A percentile compares a stretch with the other conserved stretches of the same genome.
These are phyloP conservation scores for Xanthoconium separans DNA, from an alignment of 1,284 basidiomycete species.

Conservation along the genomic window DNA sequence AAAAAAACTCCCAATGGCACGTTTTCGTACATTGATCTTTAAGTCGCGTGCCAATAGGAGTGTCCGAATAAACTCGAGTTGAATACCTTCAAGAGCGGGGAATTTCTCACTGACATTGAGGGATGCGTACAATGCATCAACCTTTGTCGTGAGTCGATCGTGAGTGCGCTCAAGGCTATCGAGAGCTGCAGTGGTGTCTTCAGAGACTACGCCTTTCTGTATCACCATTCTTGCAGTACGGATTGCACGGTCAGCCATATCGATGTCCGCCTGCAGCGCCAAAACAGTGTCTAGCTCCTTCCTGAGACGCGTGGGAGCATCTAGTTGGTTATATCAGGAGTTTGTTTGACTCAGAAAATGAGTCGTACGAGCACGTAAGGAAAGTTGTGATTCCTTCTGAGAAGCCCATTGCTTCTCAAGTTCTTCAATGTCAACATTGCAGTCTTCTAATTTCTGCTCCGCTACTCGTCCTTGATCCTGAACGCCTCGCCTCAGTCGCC, in stretches of 20 bases:
- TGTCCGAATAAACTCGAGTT: conserved; percentile 33
- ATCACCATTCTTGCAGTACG: conserved; percentile 9
- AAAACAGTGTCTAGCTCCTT: too few species aligned
- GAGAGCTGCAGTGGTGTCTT: too few species aligned
- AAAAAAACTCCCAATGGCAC: conserved; percentile 37
- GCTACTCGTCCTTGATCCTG: conserved; percentile 11
- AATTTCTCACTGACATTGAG: conserved; percentile 36
- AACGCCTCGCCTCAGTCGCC: conserved; percentile 17
- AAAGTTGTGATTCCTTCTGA: conserved; percentile 2
- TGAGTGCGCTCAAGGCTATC: conserved; percentile 21
- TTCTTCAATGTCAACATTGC: too few species aligned
- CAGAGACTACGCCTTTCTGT: too few species aligned
- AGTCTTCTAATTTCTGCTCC: not conserved
- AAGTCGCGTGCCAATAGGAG: conserved; percentile 36
- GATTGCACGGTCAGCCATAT: conserved; percentile 27
- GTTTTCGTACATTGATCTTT: conserved; percentile 39
- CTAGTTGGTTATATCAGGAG: conserved; percentile 6
- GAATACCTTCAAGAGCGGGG: conserved; percentile 32
- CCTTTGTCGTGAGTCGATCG: conserved; percentile 7
- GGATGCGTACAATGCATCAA: conserved; percentile 29
- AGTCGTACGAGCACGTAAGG: not conserved
- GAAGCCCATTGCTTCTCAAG: conserved; percentile 28
- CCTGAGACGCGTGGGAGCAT: conserved; percentile 25
- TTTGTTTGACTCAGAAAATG: not conserved
- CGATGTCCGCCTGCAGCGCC: conserved; percentile 31